Conservation (phyloP, 1,139 yeast species). For the Suhomyces panamericanus region DNA sequence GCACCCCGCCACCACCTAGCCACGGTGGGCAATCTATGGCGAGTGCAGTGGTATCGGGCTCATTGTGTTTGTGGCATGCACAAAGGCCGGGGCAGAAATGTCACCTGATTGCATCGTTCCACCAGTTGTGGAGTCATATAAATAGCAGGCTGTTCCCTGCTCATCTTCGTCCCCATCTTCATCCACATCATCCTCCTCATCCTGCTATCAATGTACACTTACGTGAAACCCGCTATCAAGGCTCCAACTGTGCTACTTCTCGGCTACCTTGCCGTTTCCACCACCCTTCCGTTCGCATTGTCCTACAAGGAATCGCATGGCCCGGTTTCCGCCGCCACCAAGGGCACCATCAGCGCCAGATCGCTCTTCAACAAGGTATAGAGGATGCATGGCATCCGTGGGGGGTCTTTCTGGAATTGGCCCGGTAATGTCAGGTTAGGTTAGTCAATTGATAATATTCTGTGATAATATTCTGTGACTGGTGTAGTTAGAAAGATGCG, state of each 20-base stretch:
- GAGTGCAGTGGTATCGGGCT: constrained; percentile 1
- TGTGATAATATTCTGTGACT: not conserved
- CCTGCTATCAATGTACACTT: constrained; percentile 4
- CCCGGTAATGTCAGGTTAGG: constrained; percentile 3
- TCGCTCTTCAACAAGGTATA: constrained; percentile 42
- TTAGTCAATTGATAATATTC: constrained; percentile 1
- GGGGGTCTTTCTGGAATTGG: constrained; percentile 3
- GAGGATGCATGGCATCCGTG: constrained; percentile 4
- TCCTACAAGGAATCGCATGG: constrained; percentile 41
- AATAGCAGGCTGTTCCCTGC: constrained; percentile 4
- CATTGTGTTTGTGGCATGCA: constrained; percentile 2
- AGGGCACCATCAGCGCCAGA: constrained; percentile 41
- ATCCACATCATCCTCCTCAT: too few species aligned
- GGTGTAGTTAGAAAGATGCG: not conserved
- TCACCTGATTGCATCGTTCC: constrained; percentile 13
- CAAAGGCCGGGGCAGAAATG: constrained; percentile 3
- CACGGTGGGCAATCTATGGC: not conserved
- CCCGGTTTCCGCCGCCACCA: constrained; percentile 22
- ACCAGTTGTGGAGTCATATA: constrained; percentile 9
- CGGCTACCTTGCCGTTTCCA: constrained; percentile 42
- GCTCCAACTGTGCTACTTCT: constrained; percentile 33
- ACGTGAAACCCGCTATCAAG: constrained; percentile 11
- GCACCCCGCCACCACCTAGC: too few species aligned
- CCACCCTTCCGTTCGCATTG: constrained; percentile 44
- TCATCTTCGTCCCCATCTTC: too few species aligned